A percentile compares a stretch with the other conserved stretches of the same genome.
Conservation (phyloP, 371 early-diverging fungal genomes). For the Zychaea mexicana region DNA sequence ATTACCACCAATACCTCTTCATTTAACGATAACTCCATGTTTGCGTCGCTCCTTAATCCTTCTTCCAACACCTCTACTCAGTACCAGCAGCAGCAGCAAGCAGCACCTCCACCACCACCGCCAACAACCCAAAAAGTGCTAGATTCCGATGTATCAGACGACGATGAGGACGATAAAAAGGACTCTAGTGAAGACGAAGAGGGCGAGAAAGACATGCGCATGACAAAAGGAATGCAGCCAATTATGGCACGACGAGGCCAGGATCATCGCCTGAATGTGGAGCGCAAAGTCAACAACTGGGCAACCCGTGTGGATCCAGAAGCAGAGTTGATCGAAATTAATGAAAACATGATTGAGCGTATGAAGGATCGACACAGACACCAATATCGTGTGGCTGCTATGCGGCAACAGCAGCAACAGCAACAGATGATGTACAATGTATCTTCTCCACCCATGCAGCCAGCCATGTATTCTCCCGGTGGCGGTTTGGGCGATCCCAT, state of each 20-base stretch:
- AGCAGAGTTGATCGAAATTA: constrained; percentile 28
- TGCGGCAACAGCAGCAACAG: constrained; percentile 38
- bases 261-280: constrained; percentile 35
- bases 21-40: constrained; percentile 24
- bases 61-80: background rate
- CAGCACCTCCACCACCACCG: constrained; percentile 2
- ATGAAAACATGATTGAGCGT: constrained; percentile 38
- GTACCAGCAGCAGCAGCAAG: background rate
- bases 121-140: constrained; percentile 30
- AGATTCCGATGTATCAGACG: constrained; percentile 48
- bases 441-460: background rate
- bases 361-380: constrained; percentile 49
- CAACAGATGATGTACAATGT: constrained; percentile 17
- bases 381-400: constrained; percentile 40
- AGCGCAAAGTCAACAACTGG: constrained; percentile 45
- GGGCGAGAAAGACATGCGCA: background rate
- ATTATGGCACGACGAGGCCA: constrained; percentile 46
- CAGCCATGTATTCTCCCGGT: background rate
- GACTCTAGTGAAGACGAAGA: constrained; percentile 15
- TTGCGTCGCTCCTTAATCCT: constrained; percentile 25
- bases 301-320: constrained; percentile 37
- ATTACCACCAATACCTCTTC: background rate
- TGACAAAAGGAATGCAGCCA: constrained; percentile 32
- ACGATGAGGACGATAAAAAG: constrained; percentile 26
- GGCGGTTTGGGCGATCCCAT: background rate